Evolutionary conservation across 441 rosid species (phyloP), one percentile per base, ranked within the genome.

Genomic region (Populus tomentosa): DNA sequence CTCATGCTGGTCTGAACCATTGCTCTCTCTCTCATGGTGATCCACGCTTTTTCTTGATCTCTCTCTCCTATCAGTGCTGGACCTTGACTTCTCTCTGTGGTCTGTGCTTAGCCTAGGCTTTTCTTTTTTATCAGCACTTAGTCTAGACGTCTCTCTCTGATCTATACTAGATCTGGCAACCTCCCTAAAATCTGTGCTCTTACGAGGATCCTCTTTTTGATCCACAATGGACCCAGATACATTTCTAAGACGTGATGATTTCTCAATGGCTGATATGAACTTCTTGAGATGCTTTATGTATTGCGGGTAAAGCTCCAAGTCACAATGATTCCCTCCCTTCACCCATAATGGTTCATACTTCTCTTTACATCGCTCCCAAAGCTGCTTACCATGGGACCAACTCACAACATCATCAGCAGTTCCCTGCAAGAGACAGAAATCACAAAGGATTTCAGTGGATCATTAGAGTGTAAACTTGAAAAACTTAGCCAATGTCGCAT

Each of bases 341-440:
- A 95, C 83, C 97, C 97, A 95, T 36, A 95, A 85, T 1, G 98
- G 99, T 83, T 92, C 97, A 40, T 93, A 93, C 76, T 93, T 95
- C 82, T 91, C 97, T 80, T 88, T 89, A 82, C 99, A 95, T 5
- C 88, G 89, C 67, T 95, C 98, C 86, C 94, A 93, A 16, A 93
- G 85, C 85, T 90, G 93, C 90, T 89, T 92, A 70, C 99, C 99
- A 6, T 95, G 98, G 70, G 97, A 86, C 91, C 97, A 93, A 76
- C 90, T 90, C 10, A 95, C 99, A 40, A 91, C 97, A 74, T 93
- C 99, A 88, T 95, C 98, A 33, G 90, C 85, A 33, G 92, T 95
- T 71, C 98, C 99, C 99, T 95, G 87, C 78, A 86, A 64, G 73
- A 33, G n/a, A 76, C 66, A 70, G 28, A 26, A 1, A 82, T 68